Evolutionary conservation across 2,329 filamentous ascomycete species (phyloP).

Genomic region (Aspergillus melleus): DNA sequence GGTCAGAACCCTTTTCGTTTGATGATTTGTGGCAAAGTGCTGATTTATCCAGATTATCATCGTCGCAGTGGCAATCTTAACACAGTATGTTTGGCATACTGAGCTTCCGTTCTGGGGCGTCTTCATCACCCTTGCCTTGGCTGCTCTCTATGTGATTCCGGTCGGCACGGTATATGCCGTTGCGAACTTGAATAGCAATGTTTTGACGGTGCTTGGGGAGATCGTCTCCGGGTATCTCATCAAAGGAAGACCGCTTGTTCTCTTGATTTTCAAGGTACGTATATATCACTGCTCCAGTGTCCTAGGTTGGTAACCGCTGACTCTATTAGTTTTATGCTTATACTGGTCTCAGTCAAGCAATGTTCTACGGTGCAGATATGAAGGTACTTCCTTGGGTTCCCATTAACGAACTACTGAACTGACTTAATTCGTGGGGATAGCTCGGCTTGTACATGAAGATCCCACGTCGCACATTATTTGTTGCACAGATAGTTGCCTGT

Average conservation of each 20-base stretch:
- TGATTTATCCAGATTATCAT: constrained; percentile 15
- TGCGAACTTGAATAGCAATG: constrained; percentile 47
- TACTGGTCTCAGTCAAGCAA: constrained; percentile 53
- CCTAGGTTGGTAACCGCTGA: constrained; percentile 43
- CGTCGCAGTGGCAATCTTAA: constrained; percentile 29
- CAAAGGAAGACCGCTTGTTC: constrained; percentile 45
- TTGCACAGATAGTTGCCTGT: constrained; percentile 49
- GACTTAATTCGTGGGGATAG: constrained; percentile 17
- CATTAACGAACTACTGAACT: no score
- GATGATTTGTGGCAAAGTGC: no score
- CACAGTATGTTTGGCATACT: constrained; percentile 46
- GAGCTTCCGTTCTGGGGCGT: constrained; percentile 47
- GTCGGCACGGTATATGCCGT: constrained; percentile 47
- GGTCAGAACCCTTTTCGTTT: not conserved
- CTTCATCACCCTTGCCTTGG: constrained; percentile 43
- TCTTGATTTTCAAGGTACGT: constrained; percentile 48
- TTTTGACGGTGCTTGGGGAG: constrained; percentile 45
- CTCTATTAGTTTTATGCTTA: constrained; percentile 55
- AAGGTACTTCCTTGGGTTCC: constrained; percentile 46
- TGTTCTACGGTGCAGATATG: constrained; percentile 50
- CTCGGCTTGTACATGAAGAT: constrained; percentile 54
- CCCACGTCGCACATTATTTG: constrained; percentile 47
- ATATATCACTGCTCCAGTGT: constrained; percentile 60
- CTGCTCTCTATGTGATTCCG: constrained; percentile 45
- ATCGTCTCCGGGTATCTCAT: constrained; percentile 50